Evolutionary conservation across 345 rosid genomes (phyloP).

Genomic region (Schrenkiella parvula): DNA sequence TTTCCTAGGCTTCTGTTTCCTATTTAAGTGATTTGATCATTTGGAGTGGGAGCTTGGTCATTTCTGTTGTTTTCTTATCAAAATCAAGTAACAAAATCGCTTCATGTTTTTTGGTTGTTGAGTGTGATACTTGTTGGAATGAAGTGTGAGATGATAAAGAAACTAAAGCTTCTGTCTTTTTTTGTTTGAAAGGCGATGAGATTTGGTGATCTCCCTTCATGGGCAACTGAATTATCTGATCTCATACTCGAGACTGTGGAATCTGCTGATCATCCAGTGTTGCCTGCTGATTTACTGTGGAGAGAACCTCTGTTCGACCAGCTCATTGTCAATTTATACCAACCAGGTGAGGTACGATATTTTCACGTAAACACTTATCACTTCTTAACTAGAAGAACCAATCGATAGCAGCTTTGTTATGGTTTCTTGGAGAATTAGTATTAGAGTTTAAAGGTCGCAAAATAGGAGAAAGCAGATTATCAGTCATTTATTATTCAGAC

Average conservation of each 20-base stretch:
- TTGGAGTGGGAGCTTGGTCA: not conserved
- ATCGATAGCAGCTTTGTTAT: not conserved
- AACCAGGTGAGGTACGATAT: constrained; percentile 76
- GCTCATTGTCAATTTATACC: constrained; percentile 70
- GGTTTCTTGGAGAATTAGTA: not conserved
- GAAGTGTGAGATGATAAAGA: not conserved
- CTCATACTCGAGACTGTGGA: constrained; percentile 50
- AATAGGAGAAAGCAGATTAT: not conserved
- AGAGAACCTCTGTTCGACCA: constrained; percentile 87
- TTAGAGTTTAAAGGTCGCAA: not conserved
- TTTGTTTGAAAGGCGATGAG: constrained; percentile 68
- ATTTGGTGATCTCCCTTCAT: constrained; percentile 80
- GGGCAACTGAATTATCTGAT: constrained; percentile 57
- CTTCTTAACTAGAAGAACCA: not conserved
- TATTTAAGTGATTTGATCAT: not conserved
- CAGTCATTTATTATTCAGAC: not conserved
- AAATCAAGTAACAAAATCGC: not conserved
- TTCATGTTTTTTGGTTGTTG: not conserved
- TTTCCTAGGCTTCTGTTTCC: not conserved
- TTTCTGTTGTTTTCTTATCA: not conserved
- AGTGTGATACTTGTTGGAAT: not conserved
- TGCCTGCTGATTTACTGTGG: constrained; percentile 59
- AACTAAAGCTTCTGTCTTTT: not conserved
- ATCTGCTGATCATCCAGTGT: constrained; percentile 17
- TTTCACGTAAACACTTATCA: not conserved